Conservation (phyloP, 495 filamentous ascomycete genomes). For the Chlorociboria aeruginascens region DNA sequence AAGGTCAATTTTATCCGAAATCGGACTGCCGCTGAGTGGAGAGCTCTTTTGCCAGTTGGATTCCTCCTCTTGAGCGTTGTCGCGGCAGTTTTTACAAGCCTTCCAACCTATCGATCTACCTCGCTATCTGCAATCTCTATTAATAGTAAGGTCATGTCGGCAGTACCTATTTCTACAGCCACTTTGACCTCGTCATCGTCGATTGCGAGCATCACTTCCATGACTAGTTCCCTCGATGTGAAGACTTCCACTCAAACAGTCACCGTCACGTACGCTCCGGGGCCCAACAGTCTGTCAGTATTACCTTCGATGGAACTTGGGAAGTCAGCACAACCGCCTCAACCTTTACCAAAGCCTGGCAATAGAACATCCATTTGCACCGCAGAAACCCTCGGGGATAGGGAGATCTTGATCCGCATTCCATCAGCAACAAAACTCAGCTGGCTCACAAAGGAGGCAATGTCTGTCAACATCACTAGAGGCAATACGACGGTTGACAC, state of each 20-base stretch:
- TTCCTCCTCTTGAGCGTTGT: conserved; percentile 15
- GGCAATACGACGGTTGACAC: conserved; percentile 31
- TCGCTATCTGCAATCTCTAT: conserved; percentile 16
- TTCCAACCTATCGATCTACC: conserved; percentile 6
- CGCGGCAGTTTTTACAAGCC: conserved; percentile 5
- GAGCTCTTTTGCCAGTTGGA: conserved; percentile 12
- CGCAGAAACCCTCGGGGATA: conserved; percentile 43
- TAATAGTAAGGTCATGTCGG: conserved; percentile 18
- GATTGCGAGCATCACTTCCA: background rate
- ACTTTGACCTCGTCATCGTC: conserved; percentile 6
- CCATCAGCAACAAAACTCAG: conserved; percentile 37
- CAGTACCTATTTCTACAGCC: conserved; percentile 8
- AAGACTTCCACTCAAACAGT: conserved; percentile 18
- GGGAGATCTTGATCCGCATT: conserved; percentile 37
- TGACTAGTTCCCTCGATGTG: conserved; percentile 5
- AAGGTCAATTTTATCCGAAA: conserved; percentile 10
- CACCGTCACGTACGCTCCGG: conserved; percentile 12
- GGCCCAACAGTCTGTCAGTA: conserved; percentile 20
- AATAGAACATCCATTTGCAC: conserved; percentile 16
- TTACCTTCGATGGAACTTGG: conserved; percentile 22
- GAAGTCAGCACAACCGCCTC: conserved; percentile 19
- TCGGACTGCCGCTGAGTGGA: conserved; percentile 6
- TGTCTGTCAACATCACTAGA: conserved; percentile 39
- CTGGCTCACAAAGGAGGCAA: conserved; percentile 34
- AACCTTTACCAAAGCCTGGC: conserved; percentile 29